Evolutionary conservation across 2,329 filamentous ascomycete genomes (phyloP).

Genomic region (Alternaria triticimaculans): DNA sequence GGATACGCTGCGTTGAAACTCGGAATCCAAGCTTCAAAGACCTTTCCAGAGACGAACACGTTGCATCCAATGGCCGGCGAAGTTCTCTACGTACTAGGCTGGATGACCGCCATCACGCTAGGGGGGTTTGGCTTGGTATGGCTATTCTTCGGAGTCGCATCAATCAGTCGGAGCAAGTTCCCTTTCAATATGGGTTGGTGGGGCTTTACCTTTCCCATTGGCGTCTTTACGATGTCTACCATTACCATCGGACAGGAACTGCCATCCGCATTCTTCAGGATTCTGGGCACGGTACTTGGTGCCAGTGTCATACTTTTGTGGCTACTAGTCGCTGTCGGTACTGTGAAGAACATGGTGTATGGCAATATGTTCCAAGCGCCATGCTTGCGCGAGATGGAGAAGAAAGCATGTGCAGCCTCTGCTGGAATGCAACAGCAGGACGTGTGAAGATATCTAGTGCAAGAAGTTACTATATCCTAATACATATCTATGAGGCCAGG

Average conservation of each 20-base stretch:
- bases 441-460: neutral
- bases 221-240: conserved; percentile 55
- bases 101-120: conserved; percentile 58
- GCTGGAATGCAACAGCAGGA: conserved; percentile 8
- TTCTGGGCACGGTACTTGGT: conserved; percentile 60
- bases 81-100: conserved; percentile 65
- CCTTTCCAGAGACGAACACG: conserved; percentile 50
- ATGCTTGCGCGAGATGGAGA: conserved; percentile 52
- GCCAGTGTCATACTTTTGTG: conserved; percentile 60
- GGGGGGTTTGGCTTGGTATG: conserved; percentile 64
- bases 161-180: conserved; percentile 54
- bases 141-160: conserved; percentile 60
- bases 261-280: conserved; percentile 61
- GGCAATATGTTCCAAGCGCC: conserved; percentile 63
- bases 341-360: conserved; percentile 54
- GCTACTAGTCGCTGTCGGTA: conserved; percentile 60
- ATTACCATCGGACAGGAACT: conserved; percentile 58
- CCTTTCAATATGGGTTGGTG: conserved; percentile 70
- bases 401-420: conserved; percentile 13
- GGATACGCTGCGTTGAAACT: conserved; percentile 65
- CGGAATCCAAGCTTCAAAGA: conserved; percentile 51
- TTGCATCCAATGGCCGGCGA: conserved; percentile 55
- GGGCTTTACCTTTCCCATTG: conserved; percentile 66
- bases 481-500: no score
- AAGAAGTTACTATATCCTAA: neutral